These are phyloP conservation scores for Dunaliella primolecta DNA, from an alignment of 139 green algal species.

Conservation along the genomic window DNA sequence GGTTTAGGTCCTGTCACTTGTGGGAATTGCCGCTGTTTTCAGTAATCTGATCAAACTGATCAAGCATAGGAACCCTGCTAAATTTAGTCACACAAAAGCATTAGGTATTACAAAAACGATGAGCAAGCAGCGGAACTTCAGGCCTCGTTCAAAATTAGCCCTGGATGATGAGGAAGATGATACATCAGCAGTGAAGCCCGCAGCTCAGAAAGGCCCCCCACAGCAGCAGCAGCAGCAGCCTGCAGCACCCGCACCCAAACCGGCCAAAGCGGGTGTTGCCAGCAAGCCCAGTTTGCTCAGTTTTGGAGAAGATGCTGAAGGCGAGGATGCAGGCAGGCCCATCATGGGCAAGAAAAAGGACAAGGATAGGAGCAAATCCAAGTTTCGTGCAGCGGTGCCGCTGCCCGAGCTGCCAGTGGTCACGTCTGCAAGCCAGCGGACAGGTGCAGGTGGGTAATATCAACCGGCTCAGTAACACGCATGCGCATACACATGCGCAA, in stretches of 20 bases:
- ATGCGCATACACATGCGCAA: too few species aligned
- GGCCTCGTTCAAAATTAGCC: conserved; percentile 26
- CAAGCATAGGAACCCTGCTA: too few species aligned
- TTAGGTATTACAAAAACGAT: too few species aligned
- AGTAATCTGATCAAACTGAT: too few species aligned
- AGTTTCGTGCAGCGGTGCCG: conserved; percentile 1
- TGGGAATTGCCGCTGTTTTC: too few species aligned
- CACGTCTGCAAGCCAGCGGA: neutral
- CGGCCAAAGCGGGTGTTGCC: neutral
- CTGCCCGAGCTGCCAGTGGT: conserved; percentile 2
- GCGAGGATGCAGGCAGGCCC: conserved; percentile 2
- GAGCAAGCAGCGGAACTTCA: conserved; percentile 44
- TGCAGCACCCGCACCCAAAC: neutral
- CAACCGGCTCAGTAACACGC: too few species aligned
- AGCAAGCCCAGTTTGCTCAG: conserved; percentile 37
- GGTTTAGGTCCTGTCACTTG: too few species aligned
- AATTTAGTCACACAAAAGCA: too few species aligned
- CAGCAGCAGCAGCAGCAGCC: neutral
- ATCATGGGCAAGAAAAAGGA: conserved; percentile 23
- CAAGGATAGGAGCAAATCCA: conserved; percentile 11
- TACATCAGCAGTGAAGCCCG: neutral
- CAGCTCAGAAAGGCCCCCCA: neutral
- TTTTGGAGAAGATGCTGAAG: conserved; percentile 44
- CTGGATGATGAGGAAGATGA: conserved; percentile 14
- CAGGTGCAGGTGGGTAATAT: conserved; percentile 14